A percentile compares a stretch with the other conserved stretches of the same genome.
Conservation (phyloP, 2,329 filamentous ascomycete species). For the Colletotrichum limetticola region DNA sequence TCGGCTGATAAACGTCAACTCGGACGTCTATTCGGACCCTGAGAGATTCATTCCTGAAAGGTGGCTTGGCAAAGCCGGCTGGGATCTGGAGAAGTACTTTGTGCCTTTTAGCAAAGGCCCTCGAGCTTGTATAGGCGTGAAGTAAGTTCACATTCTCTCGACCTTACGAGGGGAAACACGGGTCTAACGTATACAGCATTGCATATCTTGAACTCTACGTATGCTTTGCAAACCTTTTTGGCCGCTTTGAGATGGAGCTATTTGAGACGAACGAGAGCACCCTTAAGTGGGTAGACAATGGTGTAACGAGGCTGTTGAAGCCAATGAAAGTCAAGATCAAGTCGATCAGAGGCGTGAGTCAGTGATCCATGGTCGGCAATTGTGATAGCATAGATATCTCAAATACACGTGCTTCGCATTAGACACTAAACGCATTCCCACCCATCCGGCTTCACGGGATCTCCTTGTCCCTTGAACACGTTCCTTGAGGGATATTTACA, state of each 20-base stretch:
- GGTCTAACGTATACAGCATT: background rate
- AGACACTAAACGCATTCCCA: constrained; percentile 42
- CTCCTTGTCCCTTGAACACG: constrained; percentile 42
- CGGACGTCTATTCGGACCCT: background rate
- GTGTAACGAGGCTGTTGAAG: background rate
- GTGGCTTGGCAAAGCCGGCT: background rate
- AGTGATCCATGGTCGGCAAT: background rate
- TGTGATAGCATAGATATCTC: background rate
- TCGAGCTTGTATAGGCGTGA: background rate
- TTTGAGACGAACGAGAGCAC: background rate
- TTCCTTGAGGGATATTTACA: constrained; percentile 49
- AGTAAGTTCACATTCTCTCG: background rate
- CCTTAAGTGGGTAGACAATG: background rate
- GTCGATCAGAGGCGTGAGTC: background rate
- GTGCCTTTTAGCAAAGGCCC: background rate
- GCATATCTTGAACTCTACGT: background rate
- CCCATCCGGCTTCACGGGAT: constrained; percentile 40
- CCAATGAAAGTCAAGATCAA: background rate
- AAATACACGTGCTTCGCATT: background rate
- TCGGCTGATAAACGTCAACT: background rate
- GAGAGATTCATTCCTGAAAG: background rate
- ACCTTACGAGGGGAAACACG: background rate
- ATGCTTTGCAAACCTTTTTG: background rate
- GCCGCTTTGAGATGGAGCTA: background rate
- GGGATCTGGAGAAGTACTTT: background rate